Base-by-base conservation (phyloP, 1,139 yeast genomes). In the Candida sojae region DNA sequence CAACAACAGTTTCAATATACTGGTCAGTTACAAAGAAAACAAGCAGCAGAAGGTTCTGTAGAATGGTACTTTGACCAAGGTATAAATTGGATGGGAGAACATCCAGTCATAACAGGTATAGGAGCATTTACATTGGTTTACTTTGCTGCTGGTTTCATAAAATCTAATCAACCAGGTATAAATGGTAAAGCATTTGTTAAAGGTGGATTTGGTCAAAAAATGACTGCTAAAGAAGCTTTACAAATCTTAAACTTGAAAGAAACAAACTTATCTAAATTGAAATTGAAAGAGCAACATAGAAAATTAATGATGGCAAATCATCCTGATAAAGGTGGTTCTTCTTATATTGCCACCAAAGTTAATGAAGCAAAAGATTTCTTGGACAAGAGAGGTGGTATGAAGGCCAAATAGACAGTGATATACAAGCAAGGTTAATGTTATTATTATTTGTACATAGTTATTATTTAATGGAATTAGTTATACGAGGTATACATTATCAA, bases 281-380 rank as follows among this genome's bases (percentile, higher is more conserved):
- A 83, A 63, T 77, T 93, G 62, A 92, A 93, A 69, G 98, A 92
- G 55, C 89, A 88, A 46, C 99, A 93, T 68, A 83, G 99, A 71
- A 82, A 80, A 64, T 66, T 75, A 52, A 88, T 89, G 72, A 91
- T 93, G 97, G 76, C 93, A 66, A 93, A 93, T 71, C 99, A 93
- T 65, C 99, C 99, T 10, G 99, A 93, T 72, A 88, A 95, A 64
- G 99, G 99, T 45, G 99, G 99, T 8, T 88, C 96, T 17, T 93
- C 98, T 36, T 92, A 83, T 62, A 68, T 93, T 63, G 99, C 99
- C 52, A 92, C 98, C 43, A 93, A 93, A 75, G 91, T 93, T 57
- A 93, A 93, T 67, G 98, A 93, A 71, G 98, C 99, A 47, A 93
- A 93, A 68, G 97, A 91, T 61, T 86, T 91, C 64, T 77, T 93